These are phyloP conservation scores for Cordyceps fumosorosea DNA, from an alignment of 2,329 filamentous ascomycete species.

Conservation along the genomic window DNA sequence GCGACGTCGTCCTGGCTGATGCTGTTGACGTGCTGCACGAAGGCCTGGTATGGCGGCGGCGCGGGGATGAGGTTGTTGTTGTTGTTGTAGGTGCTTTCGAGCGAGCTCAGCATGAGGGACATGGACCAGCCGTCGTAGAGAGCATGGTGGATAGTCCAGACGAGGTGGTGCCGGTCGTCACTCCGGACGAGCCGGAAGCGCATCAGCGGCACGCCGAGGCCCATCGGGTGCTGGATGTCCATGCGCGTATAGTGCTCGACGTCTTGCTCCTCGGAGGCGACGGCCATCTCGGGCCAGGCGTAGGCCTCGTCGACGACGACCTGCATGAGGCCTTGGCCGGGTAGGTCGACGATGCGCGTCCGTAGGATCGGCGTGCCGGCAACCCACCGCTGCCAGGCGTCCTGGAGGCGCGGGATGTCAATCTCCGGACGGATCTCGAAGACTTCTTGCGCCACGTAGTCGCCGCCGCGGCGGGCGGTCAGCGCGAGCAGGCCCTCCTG, in stretches of 20 bases:
- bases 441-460: slow-evolving; percentile 17
- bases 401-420: slow-evolving; percentile 11
- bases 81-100: slow-evolving; percentile 16
- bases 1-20: neutral
- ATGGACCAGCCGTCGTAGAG: slow-evolving; percentile 49
- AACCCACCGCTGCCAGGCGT: slow-evolving; percentile 16
- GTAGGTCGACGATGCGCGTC: slow-evolving; percentile 12
- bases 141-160: slow-evolving; percentile 30
- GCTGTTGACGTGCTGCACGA: slow-evolving; percentile 30
- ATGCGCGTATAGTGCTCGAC: neutral
- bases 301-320: slow-evolving; percentile 1
- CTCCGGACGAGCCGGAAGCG: slow-evolving; percentile 11
- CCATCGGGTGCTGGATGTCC: slow-evolving; percentile 10
- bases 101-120: slow-evolving; percentile 25
- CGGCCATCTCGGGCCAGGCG: neutral
- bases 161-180: slow-evolving; percentile 1
- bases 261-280: neutral
- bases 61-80: slow-evolving; percentile 19
- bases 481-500: slow-evolving; percentile 19
- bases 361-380: slow-evolving; percentile 12
- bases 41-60: slow-evolving; percentile 28
- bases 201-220: slow-evolving; percentile 15
- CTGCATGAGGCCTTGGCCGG: neutral
- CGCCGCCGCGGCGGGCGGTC: slow-evolving; percentile 13
- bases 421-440: slow-evolving; percentile 13